Percentiles rank a stretch among this genome's conserved stretches.
These are phyloP conservation scores for Candida caryicola DNA, from an alignment of 805 yeast genomes.

Conservation along the genomic window DNA sequence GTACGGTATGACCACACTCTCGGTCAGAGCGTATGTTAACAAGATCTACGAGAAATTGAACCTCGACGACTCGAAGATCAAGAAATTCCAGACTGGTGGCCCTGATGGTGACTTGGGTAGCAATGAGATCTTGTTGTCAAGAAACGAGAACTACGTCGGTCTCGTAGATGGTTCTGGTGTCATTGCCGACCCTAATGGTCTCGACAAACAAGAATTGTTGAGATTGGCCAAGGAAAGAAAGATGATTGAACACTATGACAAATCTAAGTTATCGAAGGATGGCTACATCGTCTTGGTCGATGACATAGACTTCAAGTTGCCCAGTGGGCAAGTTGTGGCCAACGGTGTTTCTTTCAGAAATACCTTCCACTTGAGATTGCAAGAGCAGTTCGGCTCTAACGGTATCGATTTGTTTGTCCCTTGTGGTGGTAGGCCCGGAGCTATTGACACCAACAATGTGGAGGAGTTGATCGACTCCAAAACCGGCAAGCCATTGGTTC, in stretches of 20 bases:
- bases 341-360: constrained; percentile 91
- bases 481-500: constrained; percentile 74
- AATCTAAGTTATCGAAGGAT: constrained; percentile 57
- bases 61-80: constrained; percentile 55
- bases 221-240: constrained; percentile 75
- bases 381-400: constrained; percentile 56
- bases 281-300: constrained; percentile 87
- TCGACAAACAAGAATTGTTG: constrained; percentile 73
- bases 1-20: constrained; percentile 95
- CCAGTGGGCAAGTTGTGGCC: constrained; percentile 70
- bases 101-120: constrained; percentile 98
- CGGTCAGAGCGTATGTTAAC: constrained; percentile 88
- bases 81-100: constrained; percentile 95
- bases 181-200: constrained; percentile 85
- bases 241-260: constrained; percentile 71
- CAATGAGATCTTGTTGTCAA: constrained; percentile 85
- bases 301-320: constrained; percentile 74
- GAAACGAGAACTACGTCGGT: constrained; percentile 80
- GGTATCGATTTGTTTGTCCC: constrained; percentile 87
- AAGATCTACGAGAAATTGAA: constrained; percentile 78
- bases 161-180: constrained; percentile 96
- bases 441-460: constrained; percentile 85
- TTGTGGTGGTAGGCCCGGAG: constrained; percentile 98
- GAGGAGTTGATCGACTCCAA: constrained; percentile 64
- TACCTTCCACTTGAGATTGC: constrained; percentile 74